phyloP scores from a whole-genome alignment of 2,329 filamentous ascomycete species.

The Colletotrichum viniferum region DNA sequence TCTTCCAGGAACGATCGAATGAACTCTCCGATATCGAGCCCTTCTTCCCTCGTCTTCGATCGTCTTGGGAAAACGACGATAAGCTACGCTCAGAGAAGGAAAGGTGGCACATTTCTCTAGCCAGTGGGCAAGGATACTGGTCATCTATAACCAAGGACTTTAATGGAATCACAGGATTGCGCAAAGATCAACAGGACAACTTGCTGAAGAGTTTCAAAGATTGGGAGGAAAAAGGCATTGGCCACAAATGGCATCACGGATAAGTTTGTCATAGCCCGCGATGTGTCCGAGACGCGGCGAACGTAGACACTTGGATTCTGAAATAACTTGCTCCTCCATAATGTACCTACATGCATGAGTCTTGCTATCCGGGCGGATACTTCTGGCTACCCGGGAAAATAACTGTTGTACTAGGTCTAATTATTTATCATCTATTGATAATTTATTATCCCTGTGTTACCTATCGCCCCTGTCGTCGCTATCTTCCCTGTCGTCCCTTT shows the following conservation, averaged over 20 bases:
- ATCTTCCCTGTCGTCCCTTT: not conserved
- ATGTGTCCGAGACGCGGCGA: not conserved
- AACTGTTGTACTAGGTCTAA: no score
- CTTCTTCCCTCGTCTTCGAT: not conserved
- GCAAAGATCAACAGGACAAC: not conserved
- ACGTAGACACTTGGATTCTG: not conserved
- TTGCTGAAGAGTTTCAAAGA: not conserved
- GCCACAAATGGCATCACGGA: not conserved
- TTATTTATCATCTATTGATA: no score
- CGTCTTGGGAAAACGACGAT: not conserved
- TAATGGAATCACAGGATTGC: not conserved
- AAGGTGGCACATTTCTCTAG: not conserved
- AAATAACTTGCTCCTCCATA: not conserved
- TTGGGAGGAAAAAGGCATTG: not conserved
- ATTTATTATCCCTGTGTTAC: no score
- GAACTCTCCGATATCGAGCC: not conserved
- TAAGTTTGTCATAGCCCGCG: not conserved
- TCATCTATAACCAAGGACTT: not conserved
- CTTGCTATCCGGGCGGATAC: not conserved
- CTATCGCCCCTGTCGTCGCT: not conserved
- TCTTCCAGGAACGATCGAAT: not conserved
- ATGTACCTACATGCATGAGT: not conserved
- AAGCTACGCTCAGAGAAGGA: not conserved
- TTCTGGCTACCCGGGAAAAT: no score
- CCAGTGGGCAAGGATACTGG: not conserved